A percentile compares a stretch with the other conserved stretches of the same genome.
Conservation (phyloP, 345 rosid species). For the Eucalyptus cloeziana region DNA sequence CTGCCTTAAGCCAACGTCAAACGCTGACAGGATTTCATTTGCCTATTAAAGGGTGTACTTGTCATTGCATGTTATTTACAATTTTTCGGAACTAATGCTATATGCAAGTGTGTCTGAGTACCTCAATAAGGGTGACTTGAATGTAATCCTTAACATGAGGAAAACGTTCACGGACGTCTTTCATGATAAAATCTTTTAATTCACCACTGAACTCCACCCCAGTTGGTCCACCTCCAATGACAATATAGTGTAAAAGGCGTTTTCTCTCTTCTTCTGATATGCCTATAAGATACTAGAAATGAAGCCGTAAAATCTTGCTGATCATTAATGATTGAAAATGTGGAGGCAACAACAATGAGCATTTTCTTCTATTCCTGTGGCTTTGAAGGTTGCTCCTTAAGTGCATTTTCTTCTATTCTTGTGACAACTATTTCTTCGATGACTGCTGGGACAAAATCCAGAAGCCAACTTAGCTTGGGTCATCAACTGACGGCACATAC, state of each 20-base stretch:
- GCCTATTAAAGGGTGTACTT: conserved; percentile 26
- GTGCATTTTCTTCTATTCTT: background rate
- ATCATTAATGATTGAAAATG: background rate
- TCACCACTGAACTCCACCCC: conserved; percentile 96
- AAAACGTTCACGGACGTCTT: conserved; percentile 66
- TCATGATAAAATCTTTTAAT: conserved; percentile 86
- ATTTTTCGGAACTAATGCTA: no score
- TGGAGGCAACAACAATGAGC: background rate
- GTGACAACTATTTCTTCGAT: no score
- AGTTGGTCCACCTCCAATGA: conserved; percentile 96
- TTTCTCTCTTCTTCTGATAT: conserved; percentile 52
- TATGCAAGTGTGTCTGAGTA: background rate
- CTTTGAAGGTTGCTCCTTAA: background rate
- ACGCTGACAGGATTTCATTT: conserved; percentile 76
- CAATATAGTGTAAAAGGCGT: conserved; percentile 65
- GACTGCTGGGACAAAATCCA: no score
- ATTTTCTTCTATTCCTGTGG: background rate
- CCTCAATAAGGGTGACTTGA: conserved; percentile 92
- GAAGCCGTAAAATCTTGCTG: background rate
- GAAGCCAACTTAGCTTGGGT: no score
- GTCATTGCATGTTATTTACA: background rate
- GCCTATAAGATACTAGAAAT: conserved; percentile 22
- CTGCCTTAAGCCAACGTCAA: conserved; percentile 55
- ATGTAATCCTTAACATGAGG: conserved; percentile 65
- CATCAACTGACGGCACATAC: no score